These are phyloP conservation scores for Bremia lactucae DNA, from an alignment of 352 stramenopile species.

Conservation along the genomic window DNA sequence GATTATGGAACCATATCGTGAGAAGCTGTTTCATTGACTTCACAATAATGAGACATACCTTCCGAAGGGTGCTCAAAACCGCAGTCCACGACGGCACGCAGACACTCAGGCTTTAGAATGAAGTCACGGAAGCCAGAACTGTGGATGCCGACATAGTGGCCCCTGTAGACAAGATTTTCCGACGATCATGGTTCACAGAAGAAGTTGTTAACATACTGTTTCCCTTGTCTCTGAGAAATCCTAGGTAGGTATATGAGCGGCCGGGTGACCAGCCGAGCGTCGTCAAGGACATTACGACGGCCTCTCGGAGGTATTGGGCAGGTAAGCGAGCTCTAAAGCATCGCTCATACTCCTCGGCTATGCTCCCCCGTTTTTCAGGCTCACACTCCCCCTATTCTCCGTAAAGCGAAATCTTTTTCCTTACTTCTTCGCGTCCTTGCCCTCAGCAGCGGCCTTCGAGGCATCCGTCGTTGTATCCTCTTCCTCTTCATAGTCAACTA, in stretches of 20 bases:
- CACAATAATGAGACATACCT: too few relatives aligned
- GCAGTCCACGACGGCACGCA: constrained; percentile 97
- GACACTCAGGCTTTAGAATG: constrained; percentile 97
- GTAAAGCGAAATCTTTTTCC: constrained; percentile 31
- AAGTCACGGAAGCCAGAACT: constrained; percentile 99
- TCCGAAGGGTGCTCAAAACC: constrained; percentile 99
- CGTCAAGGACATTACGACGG: constrained; percentile 15
- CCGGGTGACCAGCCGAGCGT: constrained; percentile 12
- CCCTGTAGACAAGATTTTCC: constrained; percentile 57
- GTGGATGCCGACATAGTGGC: constrained; percentile 99
- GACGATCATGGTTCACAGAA: constrained; percentile 41
- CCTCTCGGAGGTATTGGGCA: constrained; percentile 8
- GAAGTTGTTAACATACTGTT: constrained; percentile 70
- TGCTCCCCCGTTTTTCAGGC: constrained; percentile 14
- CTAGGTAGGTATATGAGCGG: constrained; percentile 9
- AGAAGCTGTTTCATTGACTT: too few relatives aligned
- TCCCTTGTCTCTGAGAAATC: constrained; percentile 2
- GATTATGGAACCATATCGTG: too few relatives aligned
- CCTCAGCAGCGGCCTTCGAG: constrained; percentile 61
- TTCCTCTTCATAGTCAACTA: constrained; percentile 86
- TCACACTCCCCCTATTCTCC: constrained; percentile 5
- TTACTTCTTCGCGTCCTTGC: constrained; percentile 86
- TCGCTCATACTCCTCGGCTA: constrained; percentile 15
- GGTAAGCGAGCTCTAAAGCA: constrained; percentile 12
- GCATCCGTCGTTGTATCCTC: constrained; percentile 72